Base-by-base conservation (phyloP, 768 basidiomycete genomes). In the Sporobolomyces roseus region DNA sequence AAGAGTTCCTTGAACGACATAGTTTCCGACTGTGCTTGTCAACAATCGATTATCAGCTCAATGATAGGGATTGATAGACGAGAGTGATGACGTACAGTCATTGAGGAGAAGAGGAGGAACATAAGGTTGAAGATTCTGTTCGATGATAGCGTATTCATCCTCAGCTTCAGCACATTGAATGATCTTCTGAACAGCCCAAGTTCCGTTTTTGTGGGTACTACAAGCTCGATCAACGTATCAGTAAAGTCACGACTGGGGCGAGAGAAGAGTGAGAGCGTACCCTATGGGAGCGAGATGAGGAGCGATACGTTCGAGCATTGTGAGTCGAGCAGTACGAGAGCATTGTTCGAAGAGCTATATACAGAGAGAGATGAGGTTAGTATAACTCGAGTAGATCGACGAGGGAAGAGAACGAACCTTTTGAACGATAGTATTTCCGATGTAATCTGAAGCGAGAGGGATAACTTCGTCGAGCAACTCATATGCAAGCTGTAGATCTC, bases 151-250 rank as follows among this genome's bases (percentile, higher is more conserved):
- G 62, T 93, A 84, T 78, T 99, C 96, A 62, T 96, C 92, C 23
- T 89, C 86, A 36, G 84, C 87, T 64, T 87, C 85, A 50, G 93
- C 90, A 70, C 92, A 94, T 80, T 97, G 93, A 66, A 98, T 98
- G 77, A 96, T 92, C 83, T 97, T 98, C 80, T 99, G 96, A 4
- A 93, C 93, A 4, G 94, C 94, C 96, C 96, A 98, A 1, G 96
- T 99, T 33, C 96, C 96, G 74, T 99, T 98, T 83, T 98, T 98
- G 83, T 99, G 96, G 63, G 94, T 93, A 32, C 71, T 72, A 55
- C 4, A 7, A 13, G 19, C 8, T 9, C 21, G 6, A 46, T 46
- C 45, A 46, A n/a, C n/a, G 45, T 46, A 13, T 7, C 21, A 7
- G 45, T 14, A 23, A 23, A 7, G 12, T 6, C 12, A 46, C 45